Conservation (phyloP, 306 rosid genomes). For the Sphenostylis stenocarpa region DNA sequence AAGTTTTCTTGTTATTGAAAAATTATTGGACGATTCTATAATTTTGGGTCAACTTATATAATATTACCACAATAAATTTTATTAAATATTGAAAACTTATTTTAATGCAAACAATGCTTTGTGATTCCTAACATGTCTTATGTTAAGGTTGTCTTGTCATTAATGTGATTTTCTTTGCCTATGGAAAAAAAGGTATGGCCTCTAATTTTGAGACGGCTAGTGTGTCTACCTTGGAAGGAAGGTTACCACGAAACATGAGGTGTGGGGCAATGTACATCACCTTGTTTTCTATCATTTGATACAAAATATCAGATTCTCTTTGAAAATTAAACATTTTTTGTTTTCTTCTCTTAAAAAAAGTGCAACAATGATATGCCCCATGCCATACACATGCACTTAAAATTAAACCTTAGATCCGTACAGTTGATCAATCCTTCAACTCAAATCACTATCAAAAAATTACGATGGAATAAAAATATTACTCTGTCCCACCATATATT, state of each 20-base stretch:
- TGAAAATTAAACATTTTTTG: not conserved
- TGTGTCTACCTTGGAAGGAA: slow-evolving; percentile 34
- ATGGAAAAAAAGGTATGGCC: not conserved
- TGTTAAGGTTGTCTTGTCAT: not conserved
- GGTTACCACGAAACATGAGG: slow-evolving; percentile 32
- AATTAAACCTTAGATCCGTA: not conserved
- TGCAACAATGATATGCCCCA: not conserved
- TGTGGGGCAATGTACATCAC: slow-evolving; percentile 26
- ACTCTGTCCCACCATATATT: too few species aligned
- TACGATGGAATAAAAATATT: too few species aligned
- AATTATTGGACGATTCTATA: too few species aligned
- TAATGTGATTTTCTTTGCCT: too few species aligned
- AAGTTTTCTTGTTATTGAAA: too few species aligned
- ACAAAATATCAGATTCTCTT: slow-evolving; percentile 24
- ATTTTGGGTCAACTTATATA: too few species aligned
- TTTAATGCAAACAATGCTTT: too few species aligned
- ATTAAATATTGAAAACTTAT: too few species aligned
- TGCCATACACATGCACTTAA: not conserved
- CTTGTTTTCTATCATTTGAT: slow-evolving; percentile 9
- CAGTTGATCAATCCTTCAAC: not conserved
- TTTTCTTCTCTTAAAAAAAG: not conserved
- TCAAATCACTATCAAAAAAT: slow-evolving; percentile 26
- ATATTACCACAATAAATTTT: too few species aligned
- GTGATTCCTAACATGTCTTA: too few species aligned
- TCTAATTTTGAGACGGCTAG: slow-evolving; percentile 33